Conservation (phyloP, 352 stramenopile genomes). For the Phytophthora nicotianae region DNA sequence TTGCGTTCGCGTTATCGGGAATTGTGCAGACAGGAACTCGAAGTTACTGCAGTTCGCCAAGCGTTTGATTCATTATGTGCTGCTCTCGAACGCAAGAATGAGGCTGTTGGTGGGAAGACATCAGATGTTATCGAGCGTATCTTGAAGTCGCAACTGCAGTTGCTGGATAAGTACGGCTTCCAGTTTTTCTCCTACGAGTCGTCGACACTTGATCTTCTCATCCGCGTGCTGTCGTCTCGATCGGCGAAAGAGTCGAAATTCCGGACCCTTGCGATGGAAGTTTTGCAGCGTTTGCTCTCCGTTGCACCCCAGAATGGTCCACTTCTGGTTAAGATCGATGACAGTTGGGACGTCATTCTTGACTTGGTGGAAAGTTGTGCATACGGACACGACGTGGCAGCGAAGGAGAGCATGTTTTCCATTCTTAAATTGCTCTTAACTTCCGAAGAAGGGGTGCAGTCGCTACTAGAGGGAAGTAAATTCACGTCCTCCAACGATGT, state of each 20-base stretch:
- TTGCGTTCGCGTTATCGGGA: constrained; percentile 69
- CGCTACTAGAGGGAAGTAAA: constrained; percentile 32
- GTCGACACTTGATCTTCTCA: constrained; percentile 63
- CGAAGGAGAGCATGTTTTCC: constrained; percentile 60
- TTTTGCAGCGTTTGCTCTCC: constrained; percentile 46
- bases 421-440: constrained; percentile 56
- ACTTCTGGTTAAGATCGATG: constrained; percentile 47
- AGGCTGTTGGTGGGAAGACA: constrained; percentile 53
- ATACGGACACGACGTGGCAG: constrained; percentile 40
- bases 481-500: not conserved
- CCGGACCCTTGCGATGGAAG: constrained; percentile 34
- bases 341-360: constrained; percentile 53
- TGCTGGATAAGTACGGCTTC: constrained; percentile 75
- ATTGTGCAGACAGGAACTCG: constrained; percentile 53
- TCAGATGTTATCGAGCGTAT: constrained; percentile 77
- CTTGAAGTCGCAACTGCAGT: constrained; percentile 62
- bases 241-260: constrained; percentile 27
- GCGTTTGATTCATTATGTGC: constrained; percentile 68
- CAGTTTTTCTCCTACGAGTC: constrained; percentile 84
- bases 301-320: constrained; percentile 59
- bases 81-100: constrained; percentile 57
- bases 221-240: constrained; percentile 33
- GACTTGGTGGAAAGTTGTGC: constrained; percentile 53
- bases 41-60: constrained; percentile 53
- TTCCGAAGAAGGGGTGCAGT: constrained; percentile 55